Evolutionary conservation across 805 yeast species (phyloP).

Genomic region (Nakazawaea ambrosiae): DNA sequence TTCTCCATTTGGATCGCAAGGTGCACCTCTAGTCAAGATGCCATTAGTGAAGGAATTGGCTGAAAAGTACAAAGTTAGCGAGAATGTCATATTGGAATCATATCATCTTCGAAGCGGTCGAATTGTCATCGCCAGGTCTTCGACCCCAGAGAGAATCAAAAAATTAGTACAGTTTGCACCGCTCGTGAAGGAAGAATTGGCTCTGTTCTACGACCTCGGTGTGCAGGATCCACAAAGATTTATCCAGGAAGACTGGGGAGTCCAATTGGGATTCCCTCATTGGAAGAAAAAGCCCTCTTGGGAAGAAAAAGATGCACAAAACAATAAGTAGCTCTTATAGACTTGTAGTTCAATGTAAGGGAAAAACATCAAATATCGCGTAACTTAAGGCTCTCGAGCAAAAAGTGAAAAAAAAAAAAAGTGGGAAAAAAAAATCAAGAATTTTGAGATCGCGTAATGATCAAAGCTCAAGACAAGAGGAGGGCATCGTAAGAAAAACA

Average conservation of each 20-base stretch:
- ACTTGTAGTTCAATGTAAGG: neutral
- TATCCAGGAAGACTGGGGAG: conserved; percentile 23
- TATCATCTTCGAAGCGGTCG: conserved; percentile 61
- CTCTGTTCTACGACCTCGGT: conserved; percentile 22
- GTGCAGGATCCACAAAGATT: conserved; percentile 24
- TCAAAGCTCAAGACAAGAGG: no score
- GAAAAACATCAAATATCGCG: neutral
- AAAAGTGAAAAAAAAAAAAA: no score
- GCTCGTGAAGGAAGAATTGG: conserved; percentile 30
- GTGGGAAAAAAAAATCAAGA: no score
- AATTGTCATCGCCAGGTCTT: conserved; percentile 62
- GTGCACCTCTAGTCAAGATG: conserved; percentile 55
- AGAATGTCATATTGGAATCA: conserved; percentile 53
- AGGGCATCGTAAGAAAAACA: neutral
- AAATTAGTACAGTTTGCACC: conserved; percentile 27
- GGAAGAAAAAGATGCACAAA: conserved; percentile 7
- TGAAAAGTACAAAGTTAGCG: conserved; percentile 41
- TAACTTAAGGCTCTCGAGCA: no score
- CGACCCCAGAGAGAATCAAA: conserved; percentile 56
- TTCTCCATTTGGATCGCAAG: conserved; percentile 58
- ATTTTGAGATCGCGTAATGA: no score
- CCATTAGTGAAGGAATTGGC: conserved; percentile 48
- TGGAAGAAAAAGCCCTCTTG: conserved; percentile 17
- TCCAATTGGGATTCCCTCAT: conserved; percentile 24
- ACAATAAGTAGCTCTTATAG: neutral